Conservation (phyloP, 805 yeast species). For the Pichia ethanolica region DNA sequence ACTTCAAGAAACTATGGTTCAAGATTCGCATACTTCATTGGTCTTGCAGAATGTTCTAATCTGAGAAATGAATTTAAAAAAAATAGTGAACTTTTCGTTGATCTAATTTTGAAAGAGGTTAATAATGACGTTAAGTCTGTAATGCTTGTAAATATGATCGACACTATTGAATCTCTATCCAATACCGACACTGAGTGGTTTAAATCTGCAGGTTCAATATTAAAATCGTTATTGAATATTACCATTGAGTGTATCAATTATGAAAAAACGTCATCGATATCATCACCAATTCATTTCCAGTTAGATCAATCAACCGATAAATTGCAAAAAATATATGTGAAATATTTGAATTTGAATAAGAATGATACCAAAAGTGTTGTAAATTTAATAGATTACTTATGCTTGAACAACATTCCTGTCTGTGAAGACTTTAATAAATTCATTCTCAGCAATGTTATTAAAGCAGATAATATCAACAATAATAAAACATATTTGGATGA, state of each 20-base stretch:
- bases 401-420: constrained; percentile 38
- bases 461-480: constrained; percentile 36
- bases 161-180: constrained; percentile 49
- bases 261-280: constrained; percentile 36
- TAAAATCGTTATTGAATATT: constrained; percentile 36
- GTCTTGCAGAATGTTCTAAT: constrained; percentile 44
- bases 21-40: constrained; percentile 59
- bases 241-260: constrained; percentile 37
- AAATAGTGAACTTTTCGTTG: constrained; percentile 42
- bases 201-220: constrained; percentile 36
- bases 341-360: constrained; percentile 13
- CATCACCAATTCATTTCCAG: constrained; percentile 60
- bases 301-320: constrained; percentile 61
- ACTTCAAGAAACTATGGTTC: constrained; percentile 58
- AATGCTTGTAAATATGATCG: constrained; percentile 68
- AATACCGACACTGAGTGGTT: constrained; percentile 48
- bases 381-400: constrained; percentile 36
- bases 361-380: constrained; percentile 28
- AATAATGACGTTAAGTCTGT: constrained; percentile 47
- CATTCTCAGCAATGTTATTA: constrained; percentile 49
- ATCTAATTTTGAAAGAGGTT: constrained; percentile 39
- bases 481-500: constrained; percentile 46
- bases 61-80: constrained; percentile 50
- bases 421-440: constrained; percentile 47
- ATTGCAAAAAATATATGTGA: constrained; percentile 45